Conservation (phyloP, 202 grass and related monocot genomes). For the Schoenoplectus tabernaemontani region DNA sequence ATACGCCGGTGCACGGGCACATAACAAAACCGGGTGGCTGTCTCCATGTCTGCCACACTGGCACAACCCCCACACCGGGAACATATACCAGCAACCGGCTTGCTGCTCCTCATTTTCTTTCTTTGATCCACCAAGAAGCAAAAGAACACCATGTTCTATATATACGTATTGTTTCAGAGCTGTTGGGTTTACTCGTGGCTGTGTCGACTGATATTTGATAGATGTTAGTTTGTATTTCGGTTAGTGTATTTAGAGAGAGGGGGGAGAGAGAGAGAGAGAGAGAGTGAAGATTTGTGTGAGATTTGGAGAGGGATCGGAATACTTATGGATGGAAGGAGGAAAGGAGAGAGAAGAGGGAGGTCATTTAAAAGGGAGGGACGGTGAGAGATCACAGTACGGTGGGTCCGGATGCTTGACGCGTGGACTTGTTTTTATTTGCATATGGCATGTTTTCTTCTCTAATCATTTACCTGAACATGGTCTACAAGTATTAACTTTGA, state of each 20-base stretch:
- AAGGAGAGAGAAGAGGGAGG: constrained; percentile 7
- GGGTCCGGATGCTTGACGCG: constrained; percentile 19
- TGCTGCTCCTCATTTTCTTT: constrained; percentile 85
- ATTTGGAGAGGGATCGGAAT: background rate
- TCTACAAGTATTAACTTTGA: background rate
- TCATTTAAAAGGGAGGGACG: constrained; percentile 15
- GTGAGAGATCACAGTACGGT: constrained; percentile 12
- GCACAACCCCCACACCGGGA: constrained; percentile 85
- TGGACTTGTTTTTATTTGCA: constrained; percentile 1
- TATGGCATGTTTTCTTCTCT: background rate
- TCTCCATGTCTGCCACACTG: constrained; percentile 96
- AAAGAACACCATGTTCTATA: constrained; percentile 56
- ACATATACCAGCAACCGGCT: constrained; percentile 96
- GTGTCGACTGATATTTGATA: background rate
- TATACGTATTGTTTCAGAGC: background rate
- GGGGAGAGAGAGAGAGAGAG: background rate
- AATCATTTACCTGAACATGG: background rate
- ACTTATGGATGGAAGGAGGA: background rate
- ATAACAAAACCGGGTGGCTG: constrained; percentile 77
- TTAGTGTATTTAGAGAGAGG: background rate
- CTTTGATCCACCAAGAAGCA: constrained; percentile 94
- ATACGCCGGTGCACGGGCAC: constrained; percentile 62
- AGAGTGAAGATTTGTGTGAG: background rate
- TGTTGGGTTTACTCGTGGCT: background rate
- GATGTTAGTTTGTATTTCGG: background rate